phyloP scores from a whole-genome alignment of 2,329 filamentous ascomycete genomes.

The Rugonectria rugulosa region DNA sequence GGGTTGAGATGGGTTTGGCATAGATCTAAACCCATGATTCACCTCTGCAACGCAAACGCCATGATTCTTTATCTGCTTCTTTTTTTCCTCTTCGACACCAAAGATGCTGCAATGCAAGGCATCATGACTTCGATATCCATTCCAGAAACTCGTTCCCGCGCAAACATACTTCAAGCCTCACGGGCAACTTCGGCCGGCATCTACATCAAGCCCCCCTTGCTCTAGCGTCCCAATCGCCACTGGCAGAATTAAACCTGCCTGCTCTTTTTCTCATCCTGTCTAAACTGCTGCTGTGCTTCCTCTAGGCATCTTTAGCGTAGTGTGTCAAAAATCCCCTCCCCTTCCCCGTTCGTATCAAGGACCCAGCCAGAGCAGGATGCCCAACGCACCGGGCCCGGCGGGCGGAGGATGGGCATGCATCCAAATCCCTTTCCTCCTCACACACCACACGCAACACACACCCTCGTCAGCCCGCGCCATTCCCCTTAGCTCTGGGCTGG shows the following conservation, averaged over 20 bases:
- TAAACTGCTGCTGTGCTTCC: too few species aligned
- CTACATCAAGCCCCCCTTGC: not conserved
- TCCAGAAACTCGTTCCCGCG: not conserved
- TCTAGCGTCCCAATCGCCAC: too few species aligned
- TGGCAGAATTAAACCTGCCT: too few species aligned
- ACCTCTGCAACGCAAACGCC: not conserved
- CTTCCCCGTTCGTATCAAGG: constrained; percentile 21
- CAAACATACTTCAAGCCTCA: not conserved
- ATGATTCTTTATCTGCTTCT: too few species aligned
- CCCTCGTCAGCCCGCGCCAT: constrained; percentile 1
- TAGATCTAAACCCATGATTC: too few species aligned
- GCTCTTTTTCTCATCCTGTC: too few species aligned
- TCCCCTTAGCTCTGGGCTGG: constrained; percentile 6
- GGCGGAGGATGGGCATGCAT: constrained; percentile 10
- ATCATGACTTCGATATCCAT: not conserved
- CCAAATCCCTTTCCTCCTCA: too few species aligned
- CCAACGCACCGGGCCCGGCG: constrained; percentile 7
- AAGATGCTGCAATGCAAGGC: not conserved
- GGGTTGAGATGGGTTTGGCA: too few species aligned
- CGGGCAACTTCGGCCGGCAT: not conserved
- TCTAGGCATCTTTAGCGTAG: constrained; percentile 11
- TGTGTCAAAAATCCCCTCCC: constrained; percentile 7
- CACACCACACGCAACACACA: too few species aligned
- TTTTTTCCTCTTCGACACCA: not conserved
- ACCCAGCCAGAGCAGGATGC: not conserved